A percentile compares a stretch with the other conserved stretches of the same genome.
These are phyloP conservation scores for Monosporozyma solicola DNA, from an alignment of 805 yeast species.

Conservation along the genomic window DNA sequence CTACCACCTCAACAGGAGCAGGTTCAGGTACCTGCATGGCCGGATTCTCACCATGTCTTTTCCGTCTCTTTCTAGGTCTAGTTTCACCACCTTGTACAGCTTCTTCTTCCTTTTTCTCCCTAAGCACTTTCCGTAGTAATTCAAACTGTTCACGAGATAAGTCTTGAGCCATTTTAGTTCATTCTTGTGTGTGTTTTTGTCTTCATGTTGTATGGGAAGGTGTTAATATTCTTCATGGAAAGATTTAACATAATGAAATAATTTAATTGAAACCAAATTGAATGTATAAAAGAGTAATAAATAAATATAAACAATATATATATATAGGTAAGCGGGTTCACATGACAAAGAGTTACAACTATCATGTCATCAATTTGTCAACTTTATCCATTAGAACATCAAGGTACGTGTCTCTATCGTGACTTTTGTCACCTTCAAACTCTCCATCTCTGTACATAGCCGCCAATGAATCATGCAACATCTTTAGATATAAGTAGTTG, in stretches of 20 bases:
- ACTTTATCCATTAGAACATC: conserved; percentile 29
- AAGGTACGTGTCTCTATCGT: conserved; percentile 35
- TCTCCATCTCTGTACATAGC: conserved; percentile 23
- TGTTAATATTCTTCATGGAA: background rate
- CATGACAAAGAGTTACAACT: background rate
- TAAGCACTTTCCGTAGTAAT: conserved; percentile 22
- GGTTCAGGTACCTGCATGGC: background rate
- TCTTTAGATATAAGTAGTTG: conserved; percentile 60
- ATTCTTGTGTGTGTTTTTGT: background rate
- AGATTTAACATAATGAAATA: background rate
- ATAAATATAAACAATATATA: background rate
- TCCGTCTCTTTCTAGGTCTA: conserved; percentile 13
- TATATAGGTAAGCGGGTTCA: background rate
- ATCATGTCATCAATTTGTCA: conserved; percentile 6
- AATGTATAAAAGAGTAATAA: background rate
- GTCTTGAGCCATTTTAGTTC: conserved; percentile 14
- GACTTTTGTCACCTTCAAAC: conserved; percentile 1
- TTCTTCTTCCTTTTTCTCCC: conserved; percentile 13
- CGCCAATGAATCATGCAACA: conserved; percentile 42
- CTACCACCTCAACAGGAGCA: background rate
- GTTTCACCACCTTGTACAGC: background rate
- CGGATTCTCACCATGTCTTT: background rate
- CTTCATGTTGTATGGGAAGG: background rate
- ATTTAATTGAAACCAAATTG: background rate
- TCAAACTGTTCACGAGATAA: conserved; percentile 27